Evolutionary conservation across 2,329 filamentous ascomycete genomes (phyloP).

Genomic region (Colletotrichum musae): DNA sequence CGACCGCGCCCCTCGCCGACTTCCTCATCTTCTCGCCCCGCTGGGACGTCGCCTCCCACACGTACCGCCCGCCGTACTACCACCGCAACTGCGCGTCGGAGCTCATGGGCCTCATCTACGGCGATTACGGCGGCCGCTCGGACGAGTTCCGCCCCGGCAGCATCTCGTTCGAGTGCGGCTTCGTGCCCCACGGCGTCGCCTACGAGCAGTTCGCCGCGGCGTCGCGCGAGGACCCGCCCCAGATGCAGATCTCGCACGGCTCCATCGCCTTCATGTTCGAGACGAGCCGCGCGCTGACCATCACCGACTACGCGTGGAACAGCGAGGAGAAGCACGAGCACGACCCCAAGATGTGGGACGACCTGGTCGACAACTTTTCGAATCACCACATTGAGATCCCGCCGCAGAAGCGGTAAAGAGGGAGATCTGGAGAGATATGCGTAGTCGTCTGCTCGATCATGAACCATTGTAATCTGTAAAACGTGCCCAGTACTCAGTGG

Average conservation of each 20-base stretch:
- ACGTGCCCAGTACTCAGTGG: no score
- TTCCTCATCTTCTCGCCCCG: conserved; percentile 78
- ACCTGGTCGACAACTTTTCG: conserved; percentile 66
- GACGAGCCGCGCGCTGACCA: conserved; percentile 67
- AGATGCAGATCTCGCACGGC: conserved; percentile 61
- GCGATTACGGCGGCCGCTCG: conserved; percentile 46
- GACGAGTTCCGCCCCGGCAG: conserved; percentile 64
- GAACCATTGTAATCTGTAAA: no score
- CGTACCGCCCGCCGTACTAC: conserved; percentile 77
- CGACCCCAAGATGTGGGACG: conserved; percentile 68
- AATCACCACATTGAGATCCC: conserved; percentile 35
- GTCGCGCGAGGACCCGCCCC: conserved; percentile 59
- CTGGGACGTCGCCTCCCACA: conserved; percentile 74
- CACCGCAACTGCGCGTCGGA: conserved; percentile 73
- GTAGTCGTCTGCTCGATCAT: no score
- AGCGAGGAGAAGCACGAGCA: conserved; percentile 58
- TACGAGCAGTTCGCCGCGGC: conserved; percentile 64
- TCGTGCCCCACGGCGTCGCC: conserved; percentile 65
- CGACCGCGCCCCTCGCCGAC: conserved; percentile 71
- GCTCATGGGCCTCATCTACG: conserved; percentile 67
- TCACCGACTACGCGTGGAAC: conserved; percentile 68
- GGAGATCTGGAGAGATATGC: no score
- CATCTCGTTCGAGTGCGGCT: conserved; percentile 55
- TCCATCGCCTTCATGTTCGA: conserved; percentile 67
- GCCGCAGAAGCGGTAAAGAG: neutral